Evolutionary conservation across 371 early-diverging fungal species (phyloP), one percentile per base, ranked within the genome.

Genomic region (Nosema muscidifuracis): DNA sequence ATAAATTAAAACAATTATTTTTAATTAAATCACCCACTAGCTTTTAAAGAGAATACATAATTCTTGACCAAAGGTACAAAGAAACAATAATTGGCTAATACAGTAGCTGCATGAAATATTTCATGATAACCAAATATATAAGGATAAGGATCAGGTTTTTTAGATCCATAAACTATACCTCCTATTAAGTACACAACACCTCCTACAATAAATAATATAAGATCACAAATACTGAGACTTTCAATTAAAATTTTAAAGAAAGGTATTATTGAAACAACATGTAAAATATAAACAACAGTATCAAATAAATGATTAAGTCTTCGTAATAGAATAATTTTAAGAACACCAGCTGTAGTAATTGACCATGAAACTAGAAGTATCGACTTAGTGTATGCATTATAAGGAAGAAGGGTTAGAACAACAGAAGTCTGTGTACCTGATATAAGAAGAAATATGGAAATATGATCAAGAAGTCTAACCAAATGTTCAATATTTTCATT

Each of bases 111-210:
- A 70, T 84, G 84, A 47, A 82, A 84, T 15, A 84, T 44, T 66
- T 84, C 84, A 61, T 84, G 84, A 58, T 81, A 84, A 42, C 82
- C 84, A 77, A 82, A 80, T 18, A 79, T 43, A 40, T 42, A 16
- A 26, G 84, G 84, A 58, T 43, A 60, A 51, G 79, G 80, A 75
- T 84, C 66, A 7, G 84, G 84, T 43, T 34, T 77, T 67, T 77
- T 71, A 2, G 67, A 51, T 57, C 81, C 80, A 66, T 75, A 84
- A 0, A 84, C 56, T 58, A 77, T 65, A 33, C 81, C 84, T 1
- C 84, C 84, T 10, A 73, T n/a, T 40, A 82, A 68, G 60, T 84
- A 84, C 13, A 78, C 34, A 26, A 69, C 42, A 20, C 82, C 84
- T 12, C 84, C 84, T 4, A 74, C 26, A 22, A 74, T 31, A 38